A percentile compares a stretch with the other conserved stretches of the same genome.
These are phyloP conservation scores for Polytolypa hystricis DNA, from an alignment of 2,329 filamentous ascomycete species.

Conservation along the genomic window DNA sequence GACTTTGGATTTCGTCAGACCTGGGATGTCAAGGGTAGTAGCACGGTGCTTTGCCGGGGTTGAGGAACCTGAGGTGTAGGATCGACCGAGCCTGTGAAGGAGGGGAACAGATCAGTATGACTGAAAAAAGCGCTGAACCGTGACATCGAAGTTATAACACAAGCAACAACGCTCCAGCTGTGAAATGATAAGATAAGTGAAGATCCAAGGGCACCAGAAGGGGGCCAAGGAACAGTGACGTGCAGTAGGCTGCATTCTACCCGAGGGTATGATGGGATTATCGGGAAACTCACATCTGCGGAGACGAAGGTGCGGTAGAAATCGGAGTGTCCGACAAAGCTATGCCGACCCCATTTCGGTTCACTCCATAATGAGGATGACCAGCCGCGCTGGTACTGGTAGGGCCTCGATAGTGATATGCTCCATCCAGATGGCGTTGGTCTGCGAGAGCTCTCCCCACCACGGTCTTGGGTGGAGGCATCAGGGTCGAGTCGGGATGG, in stretches of 20 bases:
- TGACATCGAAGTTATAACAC: too few relatives aligned
- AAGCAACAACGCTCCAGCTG: too few relatives aligned
- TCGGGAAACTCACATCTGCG: constrained; percentile 50
- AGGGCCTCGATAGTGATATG: constrained; percentile 22
- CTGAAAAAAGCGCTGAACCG: too few relatives aligned
- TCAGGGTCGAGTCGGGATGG: constrained; percentile 19
- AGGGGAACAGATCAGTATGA: too few relatives aligned
- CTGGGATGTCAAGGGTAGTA: constrained; percentile 92
- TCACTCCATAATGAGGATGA: constrained; percentile 20
- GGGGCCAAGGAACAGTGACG: constrained; percentile 10
- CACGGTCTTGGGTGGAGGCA: constrained; percentile 29
- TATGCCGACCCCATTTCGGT: constrained; percentile 39
- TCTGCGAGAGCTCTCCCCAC: constrained; percentile 33
- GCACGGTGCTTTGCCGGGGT: constrained; percentile 76
- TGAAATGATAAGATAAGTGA: too few relatives aligned
- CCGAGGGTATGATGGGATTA: constrained; percentile 4
- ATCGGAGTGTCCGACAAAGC: constrained; percentile 53
- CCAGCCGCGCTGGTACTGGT: constrained; percentile 29
- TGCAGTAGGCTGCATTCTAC: too few relatives aligned
- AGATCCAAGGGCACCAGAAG: neutral
- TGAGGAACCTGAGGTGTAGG: constrained; percentile 63
- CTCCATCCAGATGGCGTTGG: constrained; percentile 30
- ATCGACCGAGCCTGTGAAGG: constrained; percentile 52
- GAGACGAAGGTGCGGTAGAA: constrained; percentile 52
- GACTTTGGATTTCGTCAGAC: constrained; percentile 87